phyloP scores from a whole-genome alignment of 73 alveolate species.

The Tetrahymena borealis region DNA sequence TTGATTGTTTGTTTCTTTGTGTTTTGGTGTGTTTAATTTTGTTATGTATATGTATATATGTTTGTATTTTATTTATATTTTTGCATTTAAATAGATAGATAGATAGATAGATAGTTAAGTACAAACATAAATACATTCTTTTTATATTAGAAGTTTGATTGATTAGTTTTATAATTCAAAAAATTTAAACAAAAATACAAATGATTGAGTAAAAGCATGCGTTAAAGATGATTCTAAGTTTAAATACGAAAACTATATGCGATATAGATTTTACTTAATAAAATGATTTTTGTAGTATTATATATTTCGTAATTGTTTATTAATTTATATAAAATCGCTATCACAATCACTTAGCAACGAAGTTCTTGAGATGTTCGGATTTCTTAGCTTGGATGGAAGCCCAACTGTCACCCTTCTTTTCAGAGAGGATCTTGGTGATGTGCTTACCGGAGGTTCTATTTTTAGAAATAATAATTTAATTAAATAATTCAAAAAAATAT shows the following conservation, averaged over 20 bases:
- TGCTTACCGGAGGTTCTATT: constrained; percentile 1
- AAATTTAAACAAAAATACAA: background rate
- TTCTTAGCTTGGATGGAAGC: background rate
- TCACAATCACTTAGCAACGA: background rate
- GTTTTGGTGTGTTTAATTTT: no score
- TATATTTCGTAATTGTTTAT: background rate
- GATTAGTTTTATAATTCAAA: background rate
- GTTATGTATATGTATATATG: no score
- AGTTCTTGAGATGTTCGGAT: background rate
- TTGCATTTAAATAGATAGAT: no score
- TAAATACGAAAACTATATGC: background rate
- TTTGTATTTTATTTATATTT: no score
- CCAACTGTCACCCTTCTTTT: background rate
- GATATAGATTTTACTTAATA: background rate
- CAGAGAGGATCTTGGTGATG: background rate
- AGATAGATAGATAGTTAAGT: background rate
- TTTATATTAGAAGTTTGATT: background rate
- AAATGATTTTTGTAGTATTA: background rate
- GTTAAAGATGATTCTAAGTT: background rate
- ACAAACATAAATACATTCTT: background rate
- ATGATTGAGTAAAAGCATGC: background rate
- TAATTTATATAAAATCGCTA: background rate
- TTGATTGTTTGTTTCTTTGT: no score
- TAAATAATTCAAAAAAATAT: background rate
- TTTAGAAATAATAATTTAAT: background rate